A percentile compares a stretch with the other conserved stretches of the same genome.
Evolutionary conservation across 78 protist genomes (phyloP).

Genomic region (Trichosphaerium sp.): DNA sequence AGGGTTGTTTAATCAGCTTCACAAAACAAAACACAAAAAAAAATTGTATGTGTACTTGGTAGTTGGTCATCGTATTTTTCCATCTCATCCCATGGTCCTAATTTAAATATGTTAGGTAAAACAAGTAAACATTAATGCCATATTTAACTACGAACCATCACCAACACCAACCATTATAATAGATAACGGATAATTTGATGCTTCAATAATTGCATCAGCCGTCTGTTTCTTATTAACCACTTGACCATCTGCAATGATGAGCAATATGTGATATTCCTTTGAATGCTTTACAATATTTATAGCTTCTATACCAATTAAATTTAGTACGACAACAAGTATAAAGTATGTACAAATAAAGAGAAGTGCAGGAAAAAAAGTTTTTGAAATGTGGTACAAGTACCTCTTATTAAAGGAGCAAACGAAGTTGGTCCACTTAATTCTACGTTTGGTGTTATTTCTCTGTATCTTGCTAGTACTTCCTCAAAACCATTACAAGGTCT

Average conservation of each 20-base stretch:
- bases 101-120: no score
- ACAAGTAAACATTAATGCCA: no score
- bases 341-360: no score
- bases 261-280: constrained; percentile 16
- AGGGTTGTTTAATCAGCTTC: no score
- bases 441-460: constrained; percentile 52
- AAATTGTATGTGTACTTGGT: no score
- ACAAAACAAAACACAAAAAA: no score
- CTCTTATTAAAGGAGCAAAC: constrained; percentile 43
- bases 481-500: background rate
- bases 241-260: constrained; percentile 55
- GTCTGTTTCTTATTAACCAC: constrained; percentile 29
- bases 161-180: constrained; percentile 69
- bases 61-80: background rate
- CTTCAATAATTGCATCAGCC: constrained; percentile 27
- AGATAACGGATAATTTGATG: constrained; percentile 37
- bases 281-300: background rate
- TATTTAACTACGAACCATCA: no score
- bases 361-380: no score
- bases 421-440: constrained; percentile 65
- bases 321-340: background rate
- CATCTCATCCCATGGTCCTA: constrained; percentile 55
- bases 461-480: constrained; percentile 6
- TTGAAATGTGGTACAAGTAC: background rate
- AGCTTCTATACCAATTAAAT: background rate